Percentiles rank a stretch among this genome's conserved stretches.
Evolutionary conservation across 148 eudicot genomes (phyloP).

Genomic region (Silene uniflora): DNA sequence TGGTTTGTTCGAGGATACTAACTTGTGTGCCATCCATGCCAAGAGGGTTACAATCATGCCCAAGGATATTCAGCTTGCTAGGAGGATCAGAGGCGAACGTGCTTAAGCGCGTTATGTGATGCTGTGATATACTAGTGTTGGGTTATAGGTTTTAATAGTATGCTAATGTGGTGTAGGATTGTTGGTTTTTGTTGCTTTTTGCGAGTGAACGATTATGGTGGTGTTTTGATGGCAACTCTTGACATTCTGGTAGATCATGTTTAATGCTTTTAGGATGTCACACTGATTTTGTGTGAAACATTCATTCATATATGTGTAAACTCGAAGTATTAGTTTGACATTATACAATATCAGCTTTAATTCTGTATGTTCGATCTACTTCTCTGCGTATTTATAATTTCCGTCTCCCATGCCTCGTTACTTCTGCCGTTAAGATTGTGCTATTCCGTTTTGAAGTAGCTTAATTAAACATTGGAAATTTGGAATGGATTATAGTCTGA

Average conservation of each 20-base stretch:
- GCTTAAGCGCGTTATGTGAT: slow-evolving; percentile 33
- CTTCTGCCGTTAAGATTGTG: no score
- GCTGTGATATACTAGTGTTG: no score
- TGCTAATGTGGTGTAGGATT: not conserved
- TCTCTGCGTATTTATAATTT: no score
- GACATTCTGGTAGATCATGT: not conserved
- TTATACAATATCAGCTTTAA: slow-evolving; percentile 1
- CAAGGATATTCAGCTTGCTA: slow-evolving; percentile 75
- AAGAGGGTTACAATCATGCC: slow-evolving; percentile 89
- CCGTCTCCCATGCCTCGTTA: no score
- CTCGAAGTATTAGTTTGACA: not conserved
- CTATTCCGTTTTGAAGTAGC: no score
- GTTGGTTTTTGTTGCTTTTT: slow-evolving; percentile 11
- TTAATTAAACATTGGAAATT: no score
- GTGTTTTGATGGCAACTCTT: slow-evolving; percentile 13
- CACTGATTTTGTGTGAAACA: slow-evolving; percentile 34
- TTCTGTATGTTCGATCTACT: not conserved
- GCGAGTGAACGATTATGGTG: not conserved
- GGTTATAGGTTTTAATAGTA: slow-evolving; percentile 12
- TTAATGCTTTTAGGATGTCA: slow-evolving; percentile 19
- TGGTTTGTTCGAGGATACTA: slow-evolving; percentile 83
- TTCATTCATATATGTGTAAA: slow-evolving; percentile 25
- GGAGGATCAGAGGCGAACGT: slow-evolving; percentile 85
- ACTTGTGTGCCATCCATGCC: slow-evolving; percentile 78
- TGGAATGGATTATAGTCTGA: no score